phyloP scores from a whole-genome alignment of 2,329 filamentous ascomycete species.

The Hymenoscyphus infarciens region DNA sequence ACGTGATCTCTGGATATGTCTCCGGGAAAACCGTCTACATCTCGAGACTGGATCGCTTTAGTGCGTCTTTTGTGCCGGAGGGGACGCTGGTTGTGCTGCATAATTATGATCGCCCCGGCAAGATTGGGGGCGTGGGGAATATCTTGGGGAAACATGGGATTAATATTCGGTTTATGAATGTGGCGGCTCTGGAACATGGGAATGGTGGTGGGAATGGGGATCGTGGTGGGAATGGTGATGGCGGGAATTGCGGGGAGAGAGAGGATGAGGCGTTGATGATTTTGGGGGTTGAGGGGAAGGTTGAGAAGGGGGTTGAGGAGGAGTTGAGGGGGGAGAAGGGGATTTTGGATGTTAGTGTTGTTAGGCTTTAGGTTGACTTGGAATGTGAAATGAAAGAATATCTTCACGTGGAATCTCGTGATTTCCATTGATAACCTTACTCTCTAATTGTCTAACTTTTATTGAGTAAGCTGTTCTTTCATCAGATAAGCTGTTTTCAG shows the following conservation, averaged over 20 bases:
- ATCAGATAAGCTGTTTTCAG: no score
- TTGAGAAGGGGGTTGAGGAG: slow-evolving; percentile 53
- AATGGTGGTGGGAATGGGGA: slow-evolving; percentile 29
- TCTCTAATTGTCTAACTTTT: no score
- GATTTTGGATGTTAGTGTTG: slow-evolving; percentile 53
- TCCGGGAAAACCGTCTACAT: slow-evolving; percentile 64
- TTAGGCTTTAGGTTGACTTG: slow-evolving; percentile 34
- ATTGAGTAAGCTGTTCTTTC: no score
- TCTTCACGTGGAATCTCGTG: no score
- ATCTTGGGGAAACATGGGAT: slow-evolving; percentile 66
- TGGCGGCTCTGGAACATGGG: slow-evolving; percentile 47
- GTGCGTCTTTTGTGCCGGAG: slow-evolving; percentile 67
- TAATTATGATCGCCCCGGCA: slow-evolving; percentile 78
- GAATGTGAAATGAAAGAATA: no score
- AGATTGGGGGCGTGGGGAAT: slow-evolving; percentile 75
- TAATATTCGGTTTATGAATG: slow-evolving; percentile 80
- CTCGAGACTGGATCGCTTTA: slow-evolving; percentile 69
- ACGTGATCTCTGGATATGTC: slow-evolving; percentile 63
- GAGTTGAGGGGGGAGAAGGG: slow-evolving; percentile 49
- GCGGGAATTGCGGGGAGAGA: slow-evolving; percentile 32
- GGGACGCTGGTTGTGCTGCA: slow-evolving; percentile 74
- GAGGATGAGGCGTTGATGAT: slow-evolving; percentile 77
- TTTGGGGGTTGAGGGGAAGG: slow-evolving; percentile 63
- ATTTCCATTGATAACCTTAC: no score
- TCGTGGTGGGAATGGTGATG: slow-evolving; percentile 33